Conservation (phyloP, 306 rosid species). For the Carpinus viminea region DNA sequence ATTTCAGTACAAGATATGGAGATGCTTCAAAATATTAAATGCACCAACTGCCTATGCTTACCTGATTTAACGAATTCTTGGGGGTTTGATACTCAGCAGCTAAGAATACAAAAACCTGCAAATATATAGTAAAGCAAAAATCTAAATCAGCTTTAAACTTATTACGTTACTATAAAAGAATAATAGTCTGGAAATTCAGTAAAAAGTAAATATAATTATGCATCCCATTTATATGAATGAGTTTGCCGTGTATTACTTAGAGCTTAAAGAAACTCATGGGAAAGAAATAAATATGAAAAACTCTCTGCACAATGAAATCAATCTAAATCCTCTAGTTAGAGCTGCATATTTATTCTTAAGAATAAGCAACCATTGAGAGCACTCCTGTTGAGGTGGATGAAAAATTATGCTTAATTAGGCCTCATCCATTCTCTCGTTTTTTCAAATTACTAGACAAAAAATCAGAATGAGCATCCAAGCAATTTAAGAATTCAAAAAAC, state of each 20-base stretch:
- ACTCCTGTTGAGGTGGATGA: background rate
- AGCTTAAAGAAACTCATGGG: background rate
- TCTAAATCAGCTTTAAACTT: constrained; percentile 9
- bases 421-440: background rate
- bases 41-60: constrained; percentile 21
- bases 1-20: background rate
- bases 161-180: background rate
- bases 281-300: background rate
- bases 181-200: background rate
- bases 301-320: constrained; percentile 10
- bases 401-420: background rate
- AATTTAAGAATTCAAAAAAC: background rate
- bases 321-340: background rate
- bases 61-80: constrained; percentile 76
- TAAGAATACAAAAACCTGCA: constrained; percentile 77
- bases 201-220: background rate
- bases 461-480: background rate
- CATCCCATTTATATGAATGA: background rate
- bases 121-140: constrained; percentile 20
- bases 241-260: background rate
- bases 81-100: constrained; percentile 87
- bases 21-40: constrained; percentile 12
- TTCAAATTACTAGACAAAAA: background rate
- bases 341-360: background rate
- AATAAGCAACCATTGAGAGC: background rate